Percentiles rank a stretch among this genome's conserved stretches.
Evolutionary conservation across 2,329 filamentous ascomycete genomes (phyloP).

Genomic region (Neopestalotiopsis sp.): DNA sequence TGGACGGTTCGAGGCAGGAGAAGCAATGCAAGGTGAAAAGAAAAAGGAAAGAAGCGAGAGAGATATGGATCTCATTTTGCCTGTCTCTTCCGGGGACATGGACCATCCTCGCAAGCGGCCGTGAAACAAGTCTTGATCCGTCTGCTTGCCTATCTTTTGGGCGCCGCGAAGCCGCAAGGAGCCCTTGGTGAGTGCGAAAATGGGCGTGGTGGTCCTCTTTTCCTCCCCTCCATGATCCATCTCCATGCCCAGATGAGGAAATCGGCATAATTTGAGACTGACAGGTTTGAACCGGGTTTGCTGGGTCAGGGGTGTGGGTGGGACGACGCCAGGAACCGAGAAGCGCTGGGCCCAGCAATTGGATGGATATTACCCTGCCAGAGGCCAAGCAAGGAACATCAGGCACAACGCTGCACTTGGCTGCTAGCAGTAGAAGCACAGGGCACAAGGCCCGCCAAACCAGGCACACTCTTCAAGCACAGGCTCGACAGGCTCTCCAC

Average conservation of each 20-base stretch:
- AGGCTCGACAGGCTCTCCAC: too few species aligned
- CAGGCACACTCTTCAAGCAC: not conserved
- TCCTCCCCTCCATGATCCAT: not conserved
- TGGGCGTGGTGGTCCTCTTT: not conserved
- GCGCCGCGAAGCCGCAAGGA: constrained; percentile 8
- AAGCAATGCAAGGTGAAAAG: not conserved
- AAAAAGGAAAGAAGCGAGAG: not conserved
- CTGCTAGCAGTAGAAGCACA: not conserved
- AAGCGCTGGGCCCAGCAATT: not conserved
- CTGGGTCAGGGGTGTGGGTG: constrained; percentile 17
- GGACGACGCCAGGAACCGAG: constrained; percentile 18
- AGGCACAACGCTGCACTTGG: not conserved
- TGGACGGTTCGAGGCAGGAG: not conserved
- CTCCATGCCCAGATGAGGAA: constrained; percentile 2
- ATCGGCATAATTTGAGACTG: constrained; percentile 29
- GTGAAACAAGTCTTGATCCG: constrained; percentile 13
- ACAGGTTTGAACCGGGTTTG: constrained; percentile 18
- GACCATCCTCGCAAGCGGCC: constrained; percentile 12
- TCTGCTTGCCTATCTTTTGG: constrained; percentile 9
- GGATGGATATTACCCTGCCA: not conserved
- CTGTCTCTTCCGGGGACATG: constrained; percentile 3
- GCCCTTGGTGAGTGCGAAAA: constrained; percentile 8
- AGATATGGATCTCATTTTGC: constrained; percentile 11
- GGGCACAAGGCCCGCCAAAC: not conserved
- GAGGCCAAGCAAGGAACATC: not conserved